Base-by-base conservation (phyloP, 2,329 filamentous ascomycete genomes). In the Alternaria tenuissima region DNA sequence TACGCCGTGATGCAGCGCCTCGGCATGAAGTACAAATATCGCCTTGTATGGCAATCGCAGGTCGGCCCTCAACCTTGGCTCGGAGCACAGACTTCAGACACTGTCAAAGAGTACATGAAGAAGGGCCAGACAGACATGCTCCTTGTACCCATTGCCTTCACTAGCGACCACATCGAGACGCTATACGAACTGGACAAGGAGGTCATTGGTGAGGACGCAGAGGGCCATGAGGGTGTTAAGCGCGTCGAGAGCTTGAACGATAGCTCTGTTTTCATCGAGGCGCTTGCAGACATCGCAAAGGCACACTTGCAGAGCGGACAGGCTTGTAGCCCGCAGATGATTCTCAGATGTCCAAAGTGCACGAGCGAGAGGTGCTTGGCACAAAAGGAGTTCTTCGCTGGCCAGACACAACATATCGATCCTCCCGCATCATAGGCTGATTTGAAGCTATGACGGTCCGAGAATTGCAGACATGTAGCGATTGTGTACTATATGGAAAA, bases 161-260 rank as follows among this genome's bases (percentile, higher is more conserved):
- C 95, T 0, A 96, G 92, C n/a, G 95, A 99, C 73, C 95, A 99
- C 76, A 99, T 99, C 68, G 95, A 99, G 81, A 99, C 95, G 0
- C 84, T 99, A 1, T 98, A 90, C 77, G 95, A 99, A 79, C 83
- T 99, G 53, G 95, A 99, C 77, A 85, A 92, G 71, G 95, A 99
- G 80, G 93, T 99, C 39, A 98, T 99, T 73, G 91, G 92, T 59
- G 94, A 96, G 79, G 74, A 76, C 36, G 92, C 87, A 1, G 89
- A 75, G 43, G 76, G 78, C 7, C 80, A 84, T 18, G 81, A 81
- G 44, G 77, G 81, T 5, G 80, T 99, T 64, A 97, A 96, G 84
- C 87, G 95, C 58, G 92, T 91, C 1, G 95, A 98, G 77, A 96
- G 92, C 74, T 80, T 99, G 72, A 99, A 99, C 74, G 95, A 92